Evolutionary conservation across 2,329 filamentous ascomycete species (phyloP).

Genomic region (Trichophyton equinum): DNA sequence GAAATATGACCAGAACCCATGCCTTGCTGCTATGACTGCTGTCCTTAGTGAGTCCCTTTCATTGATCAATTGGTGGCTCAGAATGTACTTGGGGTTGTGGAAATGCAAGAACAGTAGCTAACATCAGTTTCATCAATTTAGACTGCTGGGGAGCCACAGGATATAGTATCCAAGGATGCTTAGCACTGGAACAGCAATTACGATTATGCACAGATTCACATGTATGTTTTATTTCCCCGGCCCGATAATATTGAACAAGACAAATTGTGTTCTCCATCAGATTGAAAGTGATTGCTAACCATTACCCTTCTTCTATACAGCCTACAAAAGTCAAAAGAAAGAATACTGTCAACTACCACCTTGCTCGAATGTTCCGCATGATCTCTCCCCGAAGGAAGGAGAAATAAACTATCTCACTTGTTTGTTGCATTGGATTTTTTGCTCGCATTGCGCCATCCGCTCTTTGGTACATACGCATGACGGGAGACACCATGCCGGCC

Average conservation of each 20-base stretch:
- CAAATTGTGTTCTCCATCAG: neutral
- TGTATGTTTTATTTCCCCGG: slow-evolving; percentile 32
- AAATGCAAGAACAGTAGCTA: neutral
- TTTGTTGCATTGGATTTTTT: neutral
- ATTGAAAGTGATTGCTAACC: neutral
- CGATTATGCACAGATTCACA: slow-evolving; percentile 68
- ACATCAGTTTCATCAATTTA: slow-evolving; percentile 12
- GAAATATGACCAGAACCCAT: slow-evolving; percentile 47
- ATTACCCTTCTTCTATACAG: slow-evolving; percentile 26
- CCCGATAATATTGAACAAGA: neutral
- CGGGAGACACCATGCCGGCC: neutral
- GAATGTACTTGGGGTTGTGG: neutral
- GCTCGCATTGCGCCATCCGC: neutral
- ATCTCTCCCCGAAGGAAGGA: slow-evolving; percentile 60
- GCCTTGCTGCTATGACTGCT: slow-evolving; percentile 52
- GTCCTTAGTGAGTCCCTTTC: slow-evolving; percentile 44
- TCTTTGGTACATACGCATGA: too few species aligned
- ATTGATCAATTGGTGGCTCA: neutral
- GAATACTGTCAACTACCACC: slow-evolving; percentile 84
- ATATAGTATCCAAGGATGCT: slow-evolving; percentile 43
- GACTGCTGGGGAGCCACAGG: slow-evolving; percentile 39
- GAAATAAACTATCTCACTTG: slow-evolving; percentile 11
- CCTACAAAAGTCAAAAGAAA: slow-evolving; percentile 47
- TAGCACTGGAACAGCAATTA: slow-evolving; percentile 47
- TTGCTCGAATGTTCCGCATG: slow-evolving; percentile 62